A percentile compares a stretch with the other conserved stretches of the same genome.
phyloP scores from a whole-genome alignment of 2,329 filamentous ascomycete genomes.

The Hypoxylon sp. region DNA sequence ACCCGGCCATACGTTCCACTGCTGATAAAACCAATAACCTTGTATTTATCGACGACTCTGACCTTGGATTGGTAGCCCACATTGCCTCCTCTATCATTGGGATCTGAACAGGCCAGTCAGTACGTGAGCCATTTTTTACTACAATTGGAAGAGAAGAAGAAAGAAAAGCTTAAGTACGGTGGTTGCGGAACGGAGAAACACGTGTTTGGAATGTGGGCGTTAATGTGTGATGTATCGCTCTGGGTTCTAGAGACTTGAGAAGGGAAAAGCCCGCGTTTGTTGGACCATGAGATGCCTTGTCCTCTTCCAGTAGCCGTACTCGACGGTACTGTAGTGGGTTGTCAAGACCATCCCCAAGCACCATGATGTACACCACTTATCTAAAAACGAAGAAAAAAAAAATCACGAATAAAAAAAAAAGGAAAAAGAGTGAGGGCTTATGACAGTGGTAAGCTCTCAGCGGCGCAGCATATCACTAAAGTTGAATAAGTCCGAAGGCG shows the following conservation, averaged over 20 bases:
- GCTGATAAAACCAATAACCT: slow-evolving; percentile 97
- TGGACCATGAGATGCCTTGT: slow-evolving; percentile 16
- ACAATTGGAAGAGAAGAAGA: slow-evolving; percentile 1
- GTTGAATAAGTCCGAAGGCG: slow-evolving; percentile 40
- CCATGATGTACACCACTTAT: slow-evolving; percentile 19
- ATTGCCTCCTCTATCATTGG: slow-evolving; percentile 63
- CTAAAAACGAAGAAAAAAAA: not conserved
- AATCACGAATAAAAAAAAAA: slow-evolving; percentile 4
- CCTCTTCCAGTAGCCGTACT: slow-evolving; percentile 15
- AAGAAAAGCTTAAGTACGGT: slow-evolving; percentile 29
- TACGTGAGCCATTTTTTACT: not conserved
- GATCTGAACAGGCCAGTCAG: slow-evolving; percentile 60
- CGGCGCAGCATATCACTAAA: slow-evolving; percentile 39
- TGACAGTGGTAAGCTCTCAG: slow-evolving; percentile 29
- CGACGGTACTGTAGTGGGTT: slow-evolving; percentile 23
- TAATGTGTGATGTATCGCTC: slow-evolving; percentile 33
- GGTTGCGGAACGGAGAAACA: slow-evolving; percentile 30
- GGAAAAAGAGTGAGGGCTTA: slow-evolving; percentile 4
- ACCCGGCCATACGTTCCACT: slow-evolving; percentile 98
- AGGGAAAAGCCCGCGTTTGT: slow-evolving; percentile 19
- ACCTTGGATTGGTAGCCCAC: slow-evolving; percentile 80
- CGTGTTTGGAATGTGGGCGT: slow-evolving; percentile 28
- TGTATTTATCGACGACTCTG: slow-evolving; percentile 91
- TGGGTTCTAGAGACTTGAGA: slow-evolving; percentile 34
- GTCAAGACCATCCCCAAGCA: slow-evolving; percentile 29